Evolutionary conservation across 768 basidiomycete genomes (phyloP).

Genomic region (Hydnomerulius pinastri): DNA sequence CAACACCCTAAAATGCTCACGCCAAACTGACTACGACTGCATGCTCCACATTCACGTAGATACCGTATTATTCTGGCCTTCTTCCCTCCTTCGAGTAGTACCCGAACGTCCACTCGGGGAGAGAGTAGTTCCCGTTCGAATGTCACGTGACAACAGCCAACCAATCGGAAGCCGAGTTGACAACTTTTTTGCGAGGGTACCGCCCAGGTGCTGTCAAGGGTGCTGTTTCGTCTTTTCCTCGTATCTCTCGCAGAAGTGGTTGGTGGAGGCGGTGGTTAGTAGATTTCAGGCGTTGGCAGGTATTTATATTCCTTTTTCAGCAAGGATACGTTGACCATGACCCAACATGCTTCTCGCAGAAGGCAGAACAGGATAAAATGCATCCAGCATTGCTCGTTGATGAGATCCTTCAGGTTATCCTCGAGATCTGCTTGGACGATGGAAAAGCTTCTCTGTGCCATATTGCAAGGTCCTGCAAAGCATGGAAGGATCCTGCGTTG

Average conservation of each 20-base stretch:
- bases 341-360: background rate
- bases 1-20: background rate
- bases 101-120: too few relatives aligned
- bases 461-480: slow-evolving; percentile 43
- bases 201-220: slow-evolving; percentile 9
- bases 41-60: too few relatives aligned
- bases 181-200: slow-evolving; percentile 18
- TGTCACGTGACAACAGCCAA: slow-evolving; percentile 11
- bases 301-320: slow-evolving; percentile 1
- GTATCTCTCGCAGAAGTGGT: background rate
- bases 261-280: background rate
- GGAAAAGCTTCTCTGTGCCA: slow-evolving; percentile 33
- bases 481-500: slow-evolving; percentile 51
- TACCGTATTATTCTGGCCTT: too few relatives aligned
- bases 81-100: too few relatives aligned
- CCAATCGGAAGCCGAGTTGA: slow-evolving; percentile 10
- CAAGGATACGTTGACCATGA: too few relatives aligned
- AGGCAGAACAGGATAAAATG: slow-evolving; percentile 30
- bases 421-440: slow-evolving; percentile 34
- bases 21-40: background rate
- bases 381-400: slow-evolving; percentile 49
- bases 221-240: background rate
- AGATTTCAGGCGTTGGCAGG: background rate
- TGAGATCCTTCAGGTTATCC: slow-evolving; percentile 48
- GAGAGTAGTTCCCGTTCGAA: too few relatives aligned